Evolutionary conservation across 768 basidiomycete genomes (phyloP), one percentile per base, ranked within the genome.

Genomic region (Hypholoma sublateritium): DNA sequence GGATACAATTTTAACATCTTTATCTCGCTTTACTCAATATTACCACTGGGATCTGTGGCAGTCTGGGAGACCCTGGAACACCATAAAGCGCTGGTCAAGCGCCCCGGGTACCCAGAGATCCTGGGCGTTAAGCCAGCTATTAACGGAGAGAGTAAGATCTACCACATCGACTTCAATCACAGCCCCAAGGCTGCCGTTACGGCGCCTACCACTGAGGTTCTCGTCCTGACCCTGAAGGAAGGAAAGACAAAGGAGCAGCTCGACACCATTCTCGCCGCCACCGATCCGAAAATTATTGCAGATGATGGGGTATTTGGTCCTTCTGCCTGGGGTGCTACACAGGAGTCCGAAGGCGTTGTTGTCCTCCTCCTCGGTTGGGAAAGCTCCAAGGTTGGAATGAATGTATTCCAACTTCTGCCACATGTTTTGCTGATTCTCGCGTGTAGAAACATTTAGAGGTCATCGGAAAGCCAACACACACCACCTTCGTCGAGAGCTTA

Each of bases 21-120:
- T 11, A 12, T 22, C 11, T 28, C 14, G 8, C 28, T 16, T 4
- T 6, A 12, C 28, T 22, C 39, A 19, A 13, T 11, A 7, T 44
- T 19, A 1, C 34, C 48, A 32, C 8, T 28, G 28, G 2, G 22
- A 17, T 16, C 5, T 32, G 13, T n/a, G 6, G 25, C 43, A 63
- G 65, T 54, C 14, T 67, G 65, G 65, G 63, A 67, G 50, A 62
- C 63, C 2, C 51, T 56, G 12, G 61, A 59, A 19, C 62, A 62
- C 44, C 61, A 64, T 43, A 21, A 62, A 52, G 53, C 58, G 5
- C 50, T 64, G 28, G 59, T 55, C n/a, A 43, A 59, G 4, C 35
- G 39, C 22, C 61, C 61, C 1, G 52, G 53, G 19, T 62, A 62
- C 42, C 59, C 63, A 8, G 50, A 46, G 9, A 46, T 60, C 21